phyloP scores from a whole-genome alignment of 2,329 filamentous ascomycete species.

The Aureobasidium vineae region DNA sequence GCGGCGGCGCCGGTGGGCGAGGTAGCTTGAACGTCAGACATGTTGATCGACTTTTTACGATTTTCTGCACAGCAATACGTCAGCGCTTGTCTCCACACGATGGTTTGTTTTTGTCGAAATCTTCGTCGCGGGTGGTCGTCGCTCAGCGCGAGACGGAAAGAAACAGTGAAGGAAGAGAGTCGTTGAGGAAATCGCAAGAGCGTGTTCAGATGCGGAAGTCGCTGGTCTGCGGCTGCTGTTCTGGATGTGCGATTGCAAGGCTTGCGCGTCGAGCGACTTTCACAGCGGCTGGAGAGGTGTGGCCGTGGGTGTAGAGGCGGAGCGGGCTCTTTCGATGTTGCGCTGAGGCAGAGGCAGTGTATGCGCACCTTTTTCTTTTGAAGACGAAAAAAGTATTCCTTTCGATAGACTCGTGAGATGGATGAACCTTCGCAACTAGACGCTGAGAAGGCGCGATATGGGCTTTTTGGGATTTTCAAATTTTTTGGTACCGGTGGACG shows the following conservation, averaged over 20 bases:
- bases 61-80: conserved; percentile 29
- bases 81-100: conserved; percentile 15
- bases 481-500: conserved; percentile 39
- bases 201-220: not conserved
- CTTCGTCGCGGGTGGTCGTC: not conserved
- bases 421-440: conserved; percentile 26
- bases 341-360: conserved; percentile 14
- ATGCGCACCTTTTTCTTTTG: conserved; percentile 25
- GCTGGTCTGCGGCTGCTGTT: conserved; percentile 1
- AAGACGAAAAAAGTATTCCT: conserved; percentile 12
- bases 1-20: conserved; percentile 67
- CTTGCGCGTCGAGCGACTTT: not conserved
- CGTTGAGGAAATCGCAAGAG: not conserved
- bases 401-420: conserved; percentile 25
- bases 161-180: not conserved
- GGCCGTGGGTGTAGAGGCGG: not conserved
- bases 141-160: not conserved
- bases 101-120: conserved; percentile 5
- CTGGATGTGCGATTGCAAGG: conserved; percentile 4
- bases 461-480: conserved; percentile 39
- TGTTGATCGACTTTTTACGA: conserved; percentile 31
- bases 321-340: not conserved
- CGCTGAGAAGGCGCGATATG: conserved; percentile 33
- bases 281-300: not conserved
- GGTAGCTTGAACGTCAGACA: conserved; percentile 48